Evolutionary conservation across 805 yeast genomes (phyloP).

Genomic region (Ascoidea asiatica): DNA sequence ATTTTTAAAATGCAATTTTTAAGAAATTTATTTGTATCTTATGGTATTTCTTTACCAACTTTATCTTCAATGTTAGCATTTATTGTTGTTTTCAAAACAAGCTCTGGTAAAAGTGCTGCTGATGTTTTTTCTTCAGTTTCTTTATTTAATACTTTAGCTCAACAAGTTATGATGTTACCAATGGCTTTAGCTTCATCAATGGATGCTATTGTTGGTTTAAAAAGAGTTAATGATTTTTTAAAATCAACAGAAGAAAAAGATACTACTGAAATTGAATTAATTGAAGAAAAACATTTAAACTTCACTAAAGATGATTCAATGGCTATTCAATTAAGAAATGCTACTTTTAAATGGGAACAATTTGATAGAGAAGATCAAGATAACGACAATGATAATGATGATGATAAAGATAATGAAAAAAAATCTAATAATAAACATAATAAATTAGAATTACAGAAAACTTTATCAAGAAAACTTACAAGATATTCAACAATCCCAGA

Average conservation of each 20-base stretch:
- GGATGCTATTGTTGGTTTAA: conserved; percentile 52
- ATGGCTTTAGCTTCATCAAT: conserved; percentile 54
- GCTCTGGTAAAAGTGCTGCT: conserved; percentile 35
- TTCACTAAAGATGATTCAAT: conserved; percentile 7
- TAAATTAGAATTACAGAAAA: neutral
- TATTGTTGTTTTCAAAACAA: conserved; percentile 24
- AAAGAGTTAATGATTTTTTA: conserved; percentile 41
- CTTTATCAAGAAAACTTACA: conserved; percentile 1
- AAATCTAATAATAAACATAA: conserved; percentile 1
- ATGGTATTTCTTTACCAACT: conserved; percentile 37
- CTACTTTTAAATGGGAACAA: conserved; percentile 54
- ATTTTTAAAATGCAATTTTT: conserved; percentile 46
- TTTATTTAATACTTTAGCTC: conserved; percentile 46
- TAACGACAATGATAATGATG: conserved; percentile 15
- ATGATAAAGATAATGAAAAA: conserved; percentile 10
- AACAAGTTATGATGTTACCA: conserved; percentile 57
- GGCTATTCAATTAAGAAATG: conserved; percentile 39
- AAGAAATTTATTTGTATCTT: conserved; percentile 40
- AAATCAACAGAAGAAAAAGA: conserved; percentile 31
- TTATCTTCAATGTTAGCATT: conserved; percentile 44
- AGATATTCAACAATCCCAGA: conserved; percentile 1
- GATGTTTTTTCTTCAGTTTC: conserved; percentile 59
- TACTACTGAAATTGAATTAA: conserved; percentile 6
- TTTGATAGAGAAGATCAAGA: conserved; percentile 12
- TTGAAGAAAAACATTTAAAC: conserved; percentile 11